phyloP scores from a whole-genome alignment of 2,329 filamentous ascomycete species.

The Verticillium nubilum region DNA sequence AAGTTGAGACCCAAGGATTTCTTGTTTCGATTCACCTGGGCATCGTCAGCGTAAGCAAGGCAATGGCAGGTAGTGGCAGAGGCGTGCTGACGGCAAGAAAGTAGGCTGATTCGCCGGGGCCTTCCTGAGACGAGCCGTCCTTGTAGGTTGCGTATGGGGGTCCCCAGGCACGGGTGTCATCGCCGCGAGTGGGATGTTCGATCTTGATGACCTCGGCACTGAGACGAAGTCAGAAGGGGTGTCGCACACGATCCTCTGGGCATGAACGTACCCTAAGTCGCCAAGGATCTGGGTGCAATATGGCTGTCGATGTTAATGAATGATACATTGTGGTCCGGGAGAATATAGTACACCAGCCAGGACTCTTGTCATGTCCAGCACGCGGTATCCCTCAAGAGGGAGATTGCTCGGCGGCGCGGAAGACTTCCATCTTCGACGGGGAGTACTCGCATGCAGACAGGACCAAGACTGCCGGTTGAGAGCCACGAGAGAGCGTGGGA shows the following conservation, averaged over 20 bases:
- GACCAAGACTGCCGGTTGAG: neutral
- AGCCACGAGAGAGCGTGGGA: neutral
- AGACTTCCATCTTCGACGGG: constrained; percentile 17
- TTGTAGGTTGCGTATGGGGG: constrained; percentile 85
- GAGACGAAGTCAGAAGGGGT: constrained; percentile 19
- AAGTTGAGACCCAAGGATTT: constrained; percentile 91
- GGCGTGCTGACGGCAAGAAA: constrained; percentile 67
- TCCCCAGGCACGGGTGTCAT: constrained; percentile 95
- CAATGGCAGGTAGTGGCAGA: neutral
- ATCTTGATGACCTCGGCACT: constrained; percentile 97
- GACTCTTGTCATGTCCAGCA: constrained; percentile 95
- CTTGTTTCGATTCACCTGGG: constrained; percentile 91
- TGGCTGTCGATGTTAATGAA: constrained; percentile 49
- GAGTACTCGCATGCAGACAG: neutral
- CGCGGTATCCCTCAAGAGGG: constrained; percentile 79
- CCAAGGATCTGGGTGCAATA: constrained; percentile 97
- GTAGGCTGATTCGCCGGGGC: constrained; percentile 89
- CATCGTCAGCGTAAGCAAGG: neutral
- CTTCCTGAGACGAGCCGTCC: constrained; percentile 49
- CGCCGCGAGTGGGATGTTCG: constrained; percentile 84
- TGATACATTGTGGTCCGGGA: fast-evolving
- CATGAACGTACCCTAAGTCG: constrained; percentile 73
- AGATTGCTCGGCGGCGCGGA: constrained; percentile 26
- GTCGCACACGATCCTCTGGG: constrained; percentile 7
- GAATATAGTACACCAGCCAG: constrained; percentile 72